Evolutionary conservation across 2,329 filamentous ascomycete genomes (phyloP).

Genomic region (Verticillium longisporum): DNA sequence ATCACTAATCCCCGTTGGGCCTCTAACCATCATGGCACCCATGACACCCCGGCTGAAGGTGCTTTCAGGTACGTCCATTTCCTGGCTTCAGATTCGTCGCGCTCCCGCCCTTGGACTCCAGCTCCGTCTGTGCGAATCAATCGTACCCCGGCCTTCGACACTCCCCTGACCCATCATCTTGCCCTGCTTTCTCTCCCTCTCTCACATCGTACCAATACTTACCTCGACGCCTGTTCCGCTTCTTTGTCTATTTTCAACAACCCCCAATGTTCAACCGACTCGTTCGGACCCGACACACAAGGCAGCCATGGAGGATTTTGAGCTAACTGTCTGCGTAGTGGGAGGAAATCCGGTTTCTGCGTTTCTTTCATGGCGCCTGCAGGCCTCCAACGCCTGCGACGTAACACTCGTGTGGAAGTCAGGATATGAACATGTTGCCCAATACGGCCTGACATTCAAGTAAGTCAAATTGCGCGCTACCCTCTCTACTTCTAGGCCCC

Average conservation of each 20-base stretch:
- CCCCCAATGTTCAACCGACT: not conserved
- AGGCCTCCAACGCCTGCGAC: conserved; percentile 97
- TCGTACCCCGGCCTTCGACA: conserved; percentile 8
- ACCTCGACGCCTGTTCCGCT: conserved; percentile 4
- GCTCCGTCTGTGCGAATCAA: not conserved
- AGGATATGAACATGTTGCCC: conserved; percentile 82
- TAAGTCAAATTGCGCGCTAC: conserved; percentile 39
- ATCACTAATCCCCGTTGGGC: conserved; percentile 29
- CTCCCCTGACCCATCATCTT: conserved; percentile 13
- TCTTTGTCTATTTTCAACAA: conserved; percentile 3
- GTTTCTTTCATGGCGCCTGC: conserved; percentile 94
- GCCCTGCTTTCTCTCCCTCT: conserved; percentile 5
- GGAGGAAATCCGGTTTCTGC: conserved; percentile 96
- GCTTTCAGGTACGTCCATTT: conserved; percentile 47
- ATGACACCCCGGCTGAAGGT: conserved; percentile 53
- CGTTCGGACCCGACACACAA: not conserved
- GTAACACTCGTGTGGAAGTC: conserved; percentile 99
- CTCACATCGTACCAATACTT: not conserved
- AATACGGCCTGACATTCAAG: conserved; percentile 99
- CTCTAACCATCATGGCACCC: conserved; percentile 46
- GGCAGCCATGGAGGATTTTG: conserved; percentile 43
- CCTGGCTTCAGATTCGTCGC: conserved; percentile 2
- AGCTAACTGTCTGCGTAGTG: conserved; percentile 76
- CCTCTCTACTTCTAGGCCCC: too few species aligned
- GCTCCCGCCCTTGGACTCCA: conserved; percentile 1